Base-by-base conservation (phyloP, 139 green algal species). In the Chlamydomonas applanata region DNA sequence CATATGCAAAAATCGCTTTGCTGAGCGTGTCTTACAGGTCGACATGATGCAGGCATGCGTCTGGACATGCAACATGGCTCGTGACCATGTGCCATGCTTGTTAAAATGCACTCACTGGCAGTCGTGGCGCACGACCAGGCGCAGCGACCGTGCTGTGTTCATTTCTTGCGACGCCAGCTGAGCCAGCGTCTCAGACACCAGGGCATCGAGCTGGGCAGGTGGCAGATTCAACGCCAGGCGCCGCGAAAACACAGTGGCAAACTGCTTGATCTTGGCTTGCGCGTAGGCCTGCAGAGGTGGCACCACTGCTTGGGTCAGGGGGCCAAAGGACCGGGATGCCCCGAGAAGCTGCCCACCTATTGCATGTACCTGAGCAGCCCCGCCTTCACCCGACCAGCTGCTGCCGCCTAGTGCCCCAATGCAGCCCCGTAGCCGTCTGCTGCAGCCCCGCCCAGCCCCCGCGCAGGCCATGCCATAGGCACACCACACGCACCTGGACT, bases 41-140 rank as follows among this genome's bases (percentile, higher is more conserved):
- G n/a, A n/a, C n/a, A n/a, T n/a, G n/a, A n/a, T n/a, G n/a, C n/a
- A n/a, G n/a, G n/a, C n/a, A n/a, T n/a, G n/a, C n/a, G n/a, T n/a
- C n/a, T n/a, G n/a, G n/a, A n/a, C n/a, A n/a, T 49, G 63, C 30
- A 54, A 7, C 5, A 17, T 71, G 63, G 53, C 9, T 53, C 22
- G 4, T 4, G 3, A 16, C n/a, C 20, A 35, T 17, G 5, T 19
- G 7, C 61, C 29, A 49, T 27, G 16, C 25, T 69, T 13, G n/a
- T n/a, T n/a, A n/a, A n/a, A n/a, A n/a, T n/a, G 64, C 64, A 29
- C 83, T 89, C 61, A 89, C 84, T 86, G 70, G 84, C 85, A 90
- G 54, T 90, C 85, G 25, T 90, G 85, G 34, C 82, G 73, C 27
- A 90, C 71, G 4, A 90, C 85, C 27, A 90, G 74, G 14, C 85